Base-by-base conservation (phyloP, 441 rosid genomes). In the Erodium trifolium region DNA sequence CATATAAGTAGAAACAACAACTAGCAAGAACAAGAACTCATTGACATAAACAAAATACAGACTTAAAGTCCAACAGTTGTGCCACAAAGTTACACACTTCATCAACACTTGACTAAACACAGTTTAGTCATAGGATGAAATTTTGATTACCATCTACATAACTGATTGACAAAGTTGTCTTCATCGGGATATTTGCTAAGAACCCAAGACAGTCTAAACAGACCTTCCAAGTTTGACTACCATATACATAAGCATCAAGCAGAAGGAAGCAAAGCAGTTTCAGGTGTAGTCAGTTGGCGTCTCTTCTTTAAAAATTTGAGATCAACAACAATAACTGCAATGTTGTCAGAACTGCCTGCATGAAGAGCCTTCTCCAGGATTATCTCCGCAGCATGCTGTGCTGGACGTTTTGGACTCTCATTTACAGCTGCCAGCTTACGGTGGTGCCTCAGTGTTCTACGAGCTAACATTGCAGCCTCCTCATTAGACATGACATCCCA, bases 401-500 rank as follows among this genome's bases (percentile, higher is more conserved):
- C 65, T 62, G 65, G 65, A 62, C 65, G 65, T 3, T 13, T 19
- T 62, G 65, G 17, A 62, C 8, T 62, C 34, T 62, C 35, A 27
- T 62, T 62, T 62, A 27, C 6, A 62, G 11, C 43, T 69, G 74
- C 70, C 76, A 43, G 31, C 39, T 37, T 55, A 16, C 11, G 60
- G 35, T 11, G 65, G 68, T 53, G 53, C 31, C 47, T 67, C 68
- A 16, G 47, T 27, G 74, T 18, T 57, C 16, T 31, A 17, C 55
- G 31, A 70, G 47, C 65, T 66, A 75, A 60, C 13, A 27, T 11
- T 39, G 49, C 35, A 0, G 62, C 66, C 34, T 47, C 68, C 70
- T 67, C 73, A 34, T 35, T 59, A 3, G 59, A 41, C 55, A 76
- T 57, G 34, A 27, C 67, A 41, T 66, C 14, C 78, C 75, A 76